Conservation (phyloP, 108 stramenopile species). For the Ochromonas danica region DNA sequence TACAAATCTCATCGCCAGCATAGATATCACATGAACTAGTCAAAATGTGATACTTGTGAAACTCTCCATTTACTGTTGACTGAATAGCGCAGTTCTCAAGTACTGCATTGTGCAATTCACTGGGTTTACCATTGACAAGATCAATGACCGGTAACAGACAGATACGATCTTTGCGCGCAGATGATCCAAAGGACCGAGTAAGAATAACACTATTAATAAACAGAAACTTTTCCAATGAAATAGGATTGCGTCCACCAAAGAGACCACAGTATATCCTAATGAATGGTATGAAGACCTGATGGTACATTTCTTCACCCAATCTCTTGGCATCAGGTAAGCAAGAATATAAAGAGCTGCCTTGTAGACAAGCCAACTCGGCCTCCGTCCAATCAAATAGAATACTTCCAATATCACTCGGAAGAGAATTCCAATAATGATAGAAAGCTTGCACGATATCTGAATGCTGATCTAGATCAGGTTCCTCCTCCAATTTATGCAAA, state of each 20-base stretch:
- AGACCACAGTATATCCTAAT: not conserved
- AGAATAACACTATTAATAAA: not conserved
- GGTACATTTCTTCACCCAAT: constrained; percentile 1
- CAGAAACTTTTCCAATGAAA: not conserved
- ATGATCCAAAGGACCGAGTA: not conserved
- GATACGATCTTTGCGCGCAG: not conserved
- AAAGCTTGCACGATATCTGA: not conserved
- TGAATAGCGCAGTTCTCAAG: not conserved
- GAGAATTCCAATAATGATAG: not conserved
- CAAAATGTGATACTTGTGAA: not conserved
- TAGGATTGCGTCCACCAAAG: not conserved
- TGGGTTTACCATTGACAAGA: constrained; percentile 3
- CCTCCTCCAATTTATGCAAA: not conserved
- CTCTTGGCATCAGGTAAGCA: constrained; percentile 8
- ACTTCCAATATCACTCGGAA: constrained; percentile 1
- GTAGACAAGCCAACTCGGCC: not conserved
- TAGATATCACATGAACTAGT: not conserved
- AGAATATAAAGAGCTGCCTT: not conserved
- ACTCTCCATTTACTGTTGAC: too few species aligned
- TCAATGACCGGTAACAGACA: constrained; percentile 20
- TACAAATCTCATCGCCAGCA: constrained; percentile 7
- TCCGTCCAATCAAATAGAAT: not conserved
- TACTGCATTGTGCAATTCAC: not conserved
- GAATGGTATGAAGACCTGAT: not conserved
- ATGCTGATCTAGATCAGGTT: not conserved